Evolutionary conservation across 345 rosid genomes (phyloP), one percentile per base, ranked within the genome.

Genomic region (Pugionium cornutum): DNA sequence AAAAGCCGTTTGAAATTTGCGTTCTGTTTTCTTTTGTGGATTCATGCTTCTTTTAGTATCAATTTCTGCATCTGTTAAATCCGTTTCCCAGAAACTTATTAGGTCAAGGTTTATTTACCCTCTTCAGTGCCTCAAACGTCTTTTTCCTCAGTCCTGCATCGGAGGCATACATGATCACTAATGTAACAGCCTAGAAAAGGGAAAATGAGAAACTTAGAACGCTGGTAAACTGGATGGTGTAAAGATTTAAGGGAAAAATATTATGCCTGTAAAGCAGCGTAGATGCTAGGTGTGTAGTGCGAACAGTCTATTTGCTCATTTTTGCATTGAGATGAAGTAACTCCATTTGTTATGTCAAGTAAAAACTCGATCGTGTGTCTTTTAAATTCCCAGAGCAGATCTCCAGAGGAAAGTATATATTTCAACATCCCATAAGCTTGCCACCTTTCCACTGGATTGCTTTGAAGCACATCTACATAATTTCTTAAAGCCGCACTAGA

Each of bases 391-490:
- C 89, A 90, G 29, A 80, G 79, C 58, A 88, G 77, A 71, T 68
- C 63, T 43, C 60, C 72, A 42, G 86, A 77, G 34, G 90, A 76
- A 40, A 90, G 67, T 77, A 88, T 40, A 74, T 83, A 75, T 78
- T 78, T 88, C 67, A 85, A 66, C 89, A 86, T 88, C 80, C 84
- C 90, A 60, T 86, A 35, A 39, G 95, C 86, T 83, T 76, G 83
- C 99, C 95, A 94, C 70, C 90, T 79, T 69, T 83, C 80, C 33
- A 73, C 75, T 52, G 69, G 91, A 67, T 77, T 76, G 61, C 47
- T 78, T 76, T 47, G 78, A 71, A 90, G 90, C 74, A 85, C 88
- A 51, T 66, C 45, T 77, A 76, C 77, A 43, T 83, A 70, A 37
- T 62, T 53, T 66, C 69, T 58, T 61, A 84, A 62, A 68, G 80